Evolutionary conservation across 2,329 filamentous ascomycete species (phyloP).

Genomic region (Colletotrichum spinosum): DNA sequence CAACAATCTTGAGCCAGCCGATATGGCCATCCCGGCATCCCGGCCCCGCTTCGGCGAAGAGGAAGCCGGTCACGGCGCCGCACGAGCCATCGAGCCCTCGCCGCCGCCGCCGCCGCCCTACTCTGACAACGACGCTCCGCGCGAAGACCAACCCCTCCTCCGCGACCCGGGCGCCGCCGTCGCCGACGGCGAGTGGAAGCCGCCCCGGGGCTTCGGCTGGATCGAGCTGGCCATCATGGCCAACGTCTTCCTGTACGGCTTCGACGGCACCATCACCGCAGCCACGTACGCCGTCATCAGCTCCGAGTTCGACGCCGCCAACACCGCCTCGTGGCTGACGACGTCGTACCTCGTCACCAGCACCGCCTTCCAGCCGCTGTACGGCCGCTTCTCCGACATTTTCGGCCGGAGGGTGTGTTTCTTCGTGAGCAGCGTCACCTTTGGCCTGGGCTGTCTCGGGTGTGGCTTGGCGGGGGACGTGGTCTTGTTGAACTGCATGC

Average conservation of each 20-base stretch:
- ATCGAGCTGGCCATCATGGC: constrained; percentile 72
- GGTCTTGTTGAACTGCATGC: constrained; percentile 70
- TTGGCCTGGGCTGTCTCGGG: constrained; percentile 72
- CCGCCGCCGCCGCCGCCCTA: constrained; percentile 14
- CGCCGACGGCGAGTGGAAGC: constrained; percentile 53
- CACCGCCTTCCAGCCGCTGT: constrained; percentile 78
- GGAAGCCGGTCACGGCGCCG: constrained; percentile 7
- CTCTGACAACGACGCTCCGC: constrained; percentile 7
- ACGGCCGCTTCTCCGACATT: constrained; percentile 77
- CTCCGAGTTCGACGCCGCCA: constrained; percentile 78
- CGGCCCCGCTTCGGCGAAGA: constrained; percentile 28
- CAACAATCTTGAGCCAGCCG: neutral
- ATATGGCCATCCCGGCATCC: neutral
- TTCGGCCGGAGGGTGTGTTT: constrained; percentile 73
- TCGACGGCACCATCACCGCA: constrained; percentile 80
- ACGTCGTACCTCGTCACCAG: constrained; percentile 79
- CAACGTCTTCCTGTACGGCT: constrained; percentile 74
- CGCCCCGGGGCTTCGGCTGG: constrained; percentile 65
- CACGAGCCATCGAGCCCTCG: constrained; percentile 16
- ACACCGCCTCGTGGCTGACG: constrained; percentile 80
- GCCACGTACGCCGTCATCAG: constrained; percentile 80
- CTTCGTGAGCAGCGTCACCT: constrained; percentile 72
- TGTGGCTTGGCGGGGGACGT: constrained; percentile 72
- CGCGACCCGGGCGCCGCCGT: constrained; percentile 30
- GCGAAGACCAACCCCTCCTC: constrained; percentile 42